Evolutionary conservation across 2,329 filamentous ascomycete genomes (phyloP), one percentile per base, ranked within the genome.

Genomic region (Stromatinia cepivora): DNA sequence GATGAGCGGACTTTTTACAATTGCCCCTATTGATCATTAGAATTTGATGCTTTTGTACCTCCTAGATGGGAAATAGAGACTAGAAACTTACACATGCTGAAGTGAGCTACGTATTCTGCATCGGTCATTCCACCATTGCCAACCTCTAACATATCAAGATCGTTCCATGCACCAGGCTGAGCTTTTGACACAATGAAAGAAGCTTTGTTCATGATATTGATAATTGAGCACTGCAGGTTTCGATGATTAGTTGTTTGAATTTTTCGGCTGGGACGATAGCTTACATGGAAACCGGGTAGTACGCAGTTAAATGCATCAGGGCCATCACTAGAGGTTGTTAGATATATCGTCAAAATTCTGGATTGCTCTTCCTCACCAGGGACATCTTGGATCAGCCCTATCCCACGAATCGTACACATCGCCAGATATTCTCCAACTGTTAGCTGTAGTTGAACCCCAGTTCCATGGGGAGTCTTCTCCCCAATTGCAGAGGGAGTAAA

Each of bases 401-500:
- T 81, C 77, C 78, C 81, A 79, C 67, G 68, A 73, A 73, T 76
- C 79, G 70, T 77, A 79, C 15, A 81, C 78, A 70, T 81, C 80
- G 6, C 80, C 80, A 1, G 79, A 75, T 25, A 81, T 81, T 63
- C 80, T 75, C 75, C 79, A 81, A 20, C 78, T 79, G 63, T 80
- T 80, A 5, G 77, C 76, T 45, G 79, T 75, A 22, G 77, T 78
- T 11, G 75, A 72, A 0, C 76, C 78, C 77, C 78, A 80, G 42
- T 78, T 76, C 76, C 76, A 78, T 1, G 81, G 82, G 45, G 81
- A 80, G 52, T 85, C 83, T 68, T 83, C 80, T 20, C 84, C 84
- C 84, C 85, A 86, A 69, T 85, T 79, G 70, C 80, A 81, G 25
- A 81, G 73, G 3, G 76, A 77, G 72, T 78, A 81, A 10, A 81